Evolutionary conservation across 1,284 basidiomycete species (phyloP).

Genomic region (Fomitopsis palustris): DNA sequence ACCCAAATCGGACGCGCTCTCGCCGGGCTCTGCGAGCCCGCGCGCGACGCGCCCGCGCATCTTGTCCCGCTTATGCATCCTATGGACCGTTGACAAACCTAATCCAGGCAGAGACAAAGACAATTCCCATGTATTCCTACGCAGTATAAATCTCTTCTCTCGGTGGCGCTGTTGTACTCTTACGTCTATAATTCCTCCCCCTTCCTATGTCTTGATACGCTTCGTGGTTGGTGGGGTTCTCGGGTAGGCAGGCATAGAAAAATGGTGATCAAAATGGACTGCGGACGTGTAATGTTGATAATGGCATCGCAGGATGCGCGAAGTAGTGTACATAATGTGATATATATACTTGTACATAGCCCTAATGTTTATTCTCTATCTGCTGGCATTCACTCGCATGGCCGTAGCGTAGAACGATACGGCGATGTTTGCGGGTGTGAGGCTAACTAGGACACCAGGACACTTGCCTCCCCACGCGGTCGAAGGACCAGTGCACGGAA

Average conservation of each 20-base stretch:
- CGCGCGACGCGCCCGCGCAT: too few species aligned
- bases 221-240: background rate
- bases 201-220: background rate
- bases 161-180: background rate
- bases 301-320: background rate
- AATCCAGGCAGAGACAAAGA: background rate
- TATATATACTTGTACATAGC: background rate
- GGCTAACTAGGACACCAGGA: background rate
- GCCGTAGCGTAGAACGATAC: too few species aligned
- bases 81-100: background rate
- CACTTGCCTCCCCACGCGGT: background rate
- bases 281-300: background rate
- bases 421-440: too few species aligned
- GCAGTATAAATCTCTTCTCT: background rate
- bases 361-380: conserved; percentile 1
- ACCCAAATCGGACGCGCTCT: background rate
- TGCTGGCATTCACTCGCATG: background rate
- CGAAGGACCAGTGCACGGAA: background rate
- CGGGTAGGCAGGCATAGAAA: background rate
- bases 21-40: background rate
- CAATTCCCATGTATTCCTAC: background rate
- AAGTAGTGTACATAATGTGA: background rate
- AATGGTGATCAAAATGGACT: background rate
- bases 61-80: background rate
- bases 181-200: background rate